Conservation (phyloP, 2,329 filamentous ascomycete genomes). For the Stenocarpella maydis region DNA sequence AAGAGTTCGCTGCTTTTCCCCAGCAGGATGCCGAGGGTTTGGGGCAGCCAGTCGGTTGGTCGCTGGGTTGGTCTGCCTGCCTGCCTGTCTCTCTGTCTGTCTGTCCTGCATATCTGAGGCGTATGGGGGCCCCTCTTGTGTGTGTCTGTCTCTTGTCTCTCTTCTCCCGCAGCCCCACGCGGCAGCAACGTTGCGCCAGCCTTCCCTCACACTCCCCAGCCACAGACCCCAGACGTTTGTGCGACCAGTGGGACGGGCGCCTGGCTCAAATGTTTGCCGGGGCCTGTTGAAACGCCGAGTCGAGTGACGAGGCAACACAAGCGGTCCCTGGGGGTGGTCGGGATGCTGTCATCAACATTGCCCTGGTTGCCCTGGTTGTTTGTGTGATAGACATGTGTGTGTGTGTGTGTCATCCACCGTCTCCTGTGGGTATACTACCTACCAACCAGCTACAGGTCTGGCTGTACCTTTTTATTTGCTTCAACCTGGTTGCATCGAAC, state of each 20-base stretch:
- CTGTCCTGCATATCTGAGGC: conserved; percentile 13
- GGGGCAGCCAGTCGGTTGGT: no score
- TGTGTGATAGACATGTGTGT: background rate
- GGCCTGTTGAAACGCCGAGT: conserved; percentile 18
- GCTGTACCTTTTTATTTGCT: background rate
- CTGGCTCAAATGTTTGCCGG: background rate
- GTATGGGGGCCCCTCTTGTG: background rate
- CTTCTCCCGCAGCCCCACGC: background rate
- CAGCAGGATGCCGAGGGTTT: background rate
- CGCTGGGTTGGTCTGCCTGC: background rate
- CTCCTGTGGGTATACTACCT: background rate
- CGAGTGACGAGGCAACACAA: conserved; percentile 18
- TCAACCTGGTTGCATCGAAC: background rate
- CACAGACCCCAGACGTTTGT: conserved; percentile 5
- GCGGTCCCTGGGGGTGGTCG: background rate
- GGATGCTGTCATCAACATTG: background rate
- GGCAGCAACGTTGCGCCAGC: conserved; percentile 20
- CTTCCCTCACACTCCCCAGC: background rate
- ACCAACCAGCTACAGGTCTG: background rate
- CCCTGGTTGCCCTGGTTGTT: background rate
- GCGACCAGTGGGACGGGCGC: conserved; percentile 1
- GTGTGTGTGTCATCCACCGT: conserved; percentile 6
- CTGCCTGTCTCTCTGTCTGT: no score
- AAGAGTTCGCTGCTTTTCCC: background rate
- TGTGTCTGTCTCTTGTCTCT: background rate